Conservation (phyloP, 306 rosid genomes). For the Medicago arabica region DNA sequence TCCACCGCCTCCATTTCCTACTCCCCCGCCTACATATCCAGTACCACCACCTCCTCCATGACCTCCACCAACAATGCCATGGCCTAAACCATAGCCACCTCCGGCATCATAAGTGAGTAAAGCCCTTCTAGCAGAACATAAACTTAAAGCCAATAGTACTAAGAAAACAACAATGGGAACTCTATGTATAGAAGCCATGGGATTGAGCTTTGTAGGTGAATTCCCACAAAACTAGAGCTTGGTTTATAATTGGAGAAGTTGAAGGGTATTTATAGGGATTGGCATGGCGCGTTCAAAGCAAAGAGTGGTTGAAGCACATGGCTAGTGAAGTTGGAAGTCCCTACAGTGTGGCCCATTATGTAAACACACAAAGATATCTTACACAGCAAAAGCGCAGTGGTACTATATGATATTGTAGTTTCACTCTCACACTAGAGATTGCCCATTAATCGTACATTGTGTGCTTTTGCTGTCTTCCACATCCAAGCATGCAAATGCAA, state of each 20-base stretch:
- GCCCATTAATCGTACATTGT: constrained; percentile 34
- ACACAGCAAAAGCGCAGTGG: not conserved
- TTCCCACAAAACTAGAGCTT: constrained; percentile 18
- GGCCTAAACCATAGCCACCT: constrained; percentile 34
- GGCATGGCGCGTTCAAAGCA: constrained; percentile 40
- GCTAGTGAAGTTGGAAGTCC: constrained; percentile 40
- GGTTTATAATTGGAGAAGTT: constrained; percentile 40
- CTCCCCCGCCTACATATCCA: constrained; percentile 44
- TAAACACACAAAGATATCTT: not conserved
- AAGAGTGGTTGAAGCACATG: constrained; percentile 66
- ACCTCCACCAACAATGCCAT: constrained; percentile 31
- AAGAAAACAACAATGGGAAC: constrained; percentile 48
- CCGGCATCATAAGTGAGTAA: constrained; percentile 51
- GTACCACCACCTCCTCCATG: constrained; percentile 36
- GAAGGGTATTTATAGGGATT: constrained; percentile 58
- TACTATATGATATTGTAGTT: not conserved
- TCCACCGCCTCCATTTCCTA: constrained; percentile 53
- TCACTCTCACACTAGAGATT: constrained; percentile 3
- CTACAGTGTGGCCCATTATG: constrained; percentile 50
- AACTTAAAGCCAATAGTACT: constrained; percentile 52
- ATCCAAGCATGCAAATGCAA: constrained; percentile 22
- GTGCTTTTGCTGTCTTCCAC: constrained; percentile 78
- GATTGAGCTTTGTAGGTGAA: constrained; percentile 8
- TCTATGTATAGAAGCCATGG: constrained; percentile 58
- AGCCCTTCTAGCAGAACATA: constrained; percentile 65